Evolutionary conservation across 192 early-diverging fungal genomes (phyloP).

Genomic region (Backusella australiensis): DNA sequence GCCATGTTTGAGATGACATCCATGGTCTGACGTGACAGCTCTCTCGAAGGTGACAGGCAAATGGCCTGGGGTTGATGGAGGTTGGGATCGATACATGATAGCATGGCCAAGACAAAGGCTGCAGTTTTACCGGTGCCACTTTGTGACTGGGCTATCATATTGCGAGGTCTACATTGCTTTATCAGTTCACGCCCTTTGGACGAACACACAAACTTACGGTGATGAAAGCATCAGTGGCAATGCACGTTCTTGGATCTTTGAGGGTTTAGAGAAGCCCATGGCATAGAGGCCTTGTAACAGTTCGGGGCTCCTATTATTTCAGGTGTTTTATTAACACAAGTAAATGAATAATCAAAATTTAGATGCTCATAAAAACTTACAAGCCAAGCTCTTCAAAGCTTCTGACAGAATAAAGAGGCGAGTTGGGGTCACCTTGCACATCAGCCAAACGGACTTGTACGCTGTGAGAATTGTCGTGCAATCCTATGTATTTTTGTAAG

Average conservation of each 20-base stretch:
- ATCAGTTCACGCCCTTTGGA: too few relatives aligned
- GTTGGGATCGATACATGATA: slow-evolving; percentile 73
- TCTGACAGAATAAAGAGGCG: slow-evolving; percentile 74
- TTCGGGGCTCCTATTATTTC: slow-evolving; percentile 54
- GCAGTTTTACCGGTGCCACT: slow-evolving; percentile 95
- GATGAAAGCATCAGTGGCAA: slow-evolving; percentile 83
- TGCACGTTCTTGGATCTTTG: slow-evolving; percentile 94
- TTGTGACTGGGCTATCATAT: slow-evolving; percentile 98
- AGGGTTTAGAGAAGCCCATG: slow-evolving; percentile 91
- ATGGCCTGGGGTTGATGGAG: slow-evolving; percentile 51
- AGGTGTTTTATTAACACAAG: not conserved
- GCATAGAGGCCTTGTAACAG: slow-evolving; percentile 90
- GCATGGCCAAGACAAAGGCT: slow-evolving; percentile 90
- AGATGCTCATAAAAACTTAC: slow-evolving; percentile 24
- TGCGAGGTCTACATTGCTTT: slow-evolving; percentile 54
- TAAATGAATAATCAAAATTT: not conserved
- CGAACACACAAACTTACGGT: slow-evolving; percentile 47
- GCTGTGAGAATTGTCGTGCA: slow-evolving; percentile 18
- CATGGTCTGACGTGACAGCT: slow-evolving; percentile 93
- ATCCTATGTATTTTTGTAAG: not conserved
- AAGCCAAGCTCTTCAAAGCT: slow-evolving; percentile 75
- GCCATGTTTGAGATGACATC: slow-evolving; percentile 88
- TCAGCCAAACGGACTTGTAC: slow-evolving; percentile 46
- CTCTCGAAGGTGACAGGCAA: slow-evolving; percentile 88
- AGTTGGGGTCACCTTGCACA: slow-evolving; percentile 64